Conservation (phyloP, 306 rosid genomes). For the apple (Malus domestica) region ASM211411v1 NC_041804.1:7865501-7866000, state of each 20-base stretch:
- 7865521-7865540: conserved; percentile 34
- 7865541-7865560: neutral
- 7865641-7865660: conserved; percentile 51
- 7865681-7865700: conserved; percentile 10
- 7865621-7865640: conserved; percentile 40
- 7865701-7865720: neutral
- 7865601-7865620: conserved; percentile 45
- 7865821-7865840: too few relatives aligned
- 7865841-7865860: too few relatives aligned
- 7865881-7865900: neutral
- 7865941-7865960: neutral
- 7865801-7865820: too few relatives aligned
- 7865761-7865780: too few relatives aligned
- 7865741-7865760: too few relatives aligned
- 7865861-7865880: conserved; percentile 25
- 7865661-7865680: conserved; percentile 25
- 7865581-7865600: conserved; percentile 18
- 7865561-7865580: conserved; percentile 24
- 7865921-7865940: neutral
- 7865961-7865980: conserved; percentile 2
- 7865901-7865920: neutral
- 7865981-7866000: neutral
- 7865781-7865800: too few relatives aligned
- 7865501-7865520: conserved; percentile 7
- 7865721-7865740: fast-evolving